phyloP scores from a whole-genome alignment of 495 filamentous ascomycete species.

The Letharia lupina region DNA sequence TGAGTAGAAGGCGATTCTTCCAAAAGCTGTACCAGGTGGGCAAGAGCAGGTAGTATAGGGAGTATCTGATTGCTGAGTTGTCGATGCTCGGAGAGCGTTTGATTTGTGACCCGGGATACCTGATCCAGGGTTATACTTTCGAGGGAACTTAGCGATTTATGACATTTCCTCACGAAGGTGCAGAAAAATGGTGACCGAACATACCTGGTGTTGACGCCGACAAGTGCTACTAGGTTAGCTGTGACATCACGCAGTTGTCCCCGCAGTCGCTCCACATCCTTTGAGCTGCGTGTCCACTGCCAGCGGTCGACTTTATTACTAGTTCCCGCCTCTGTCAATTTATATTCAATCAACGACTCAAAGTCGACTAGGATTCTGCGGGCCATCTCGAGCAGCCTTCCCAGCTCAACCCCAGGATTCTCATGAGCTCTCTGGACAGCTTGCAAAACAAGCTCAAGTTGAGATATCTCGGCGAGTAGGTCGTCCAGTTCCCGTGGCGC shows the following conservation, averaged over 20 bases:
- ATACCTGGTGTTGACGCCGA: slow-evolving; percentile 3
- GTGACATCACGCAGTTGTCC: background rate
- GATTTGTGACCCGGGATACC: background rate
- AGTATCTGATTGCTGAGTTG: background rate
- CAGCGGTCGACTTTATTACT: slow-evolving; percentile 8
- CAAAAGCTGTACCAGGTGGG: background rate
- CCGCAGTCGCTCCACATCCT: slow-evolving; percentile 2
- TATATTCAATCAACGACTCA: slow-evolving; percentile 3
- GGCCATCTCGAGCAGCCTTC: background rate
- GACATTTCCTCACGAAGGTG: background rate
- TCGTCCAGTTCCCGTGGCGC: slow-evolving; percentile 8
- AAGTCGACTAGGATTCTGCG: background rate
- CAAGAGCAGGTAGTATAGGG: background rate
- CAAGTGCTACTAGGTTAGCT: background rate
- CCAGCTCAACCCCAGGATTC: background rate
- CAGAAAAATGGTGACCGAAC: background rate
- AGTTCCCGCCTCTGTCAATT: background rate
- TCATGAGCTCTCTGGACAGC: background rate
- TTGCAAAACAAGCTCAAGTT: background rate
- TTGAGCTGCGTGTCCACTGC: background rate
- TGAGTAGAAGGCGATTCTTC: slow-evolving; percentile 2
- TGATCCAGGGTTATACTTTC: background rate
- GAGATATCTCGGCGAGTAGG: slow-evolving; percentile 7
- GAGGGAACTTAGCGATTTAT: background rate
- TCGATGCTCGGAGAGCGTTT: no score